Conservation (phyloP, 257 asterid genomes). For the Hygrophila difformis region DNA sequence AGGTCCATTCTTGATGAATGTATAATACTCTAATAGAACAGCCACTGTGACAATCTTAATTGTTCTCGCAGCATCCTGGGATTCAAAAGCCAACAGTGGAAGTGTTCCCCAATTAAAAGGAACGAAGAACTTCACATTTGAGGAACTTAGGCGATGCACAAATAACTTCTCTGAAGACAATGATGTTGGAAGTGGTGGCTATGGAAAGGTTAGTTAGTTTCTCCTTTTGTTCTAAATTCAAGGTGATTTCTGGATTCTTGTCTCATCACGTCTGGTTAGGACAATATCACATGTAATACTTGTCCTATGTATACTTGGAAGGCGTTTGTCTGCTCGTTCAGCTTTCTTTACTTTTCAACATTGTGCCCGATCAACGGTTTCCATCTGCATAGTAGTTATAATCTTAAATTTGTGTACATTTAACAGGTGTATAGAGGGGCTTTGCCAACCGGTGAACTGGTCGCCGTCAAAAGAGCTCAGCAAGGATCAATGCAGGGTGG, state of each 20-base stretch:
- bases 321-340: too few species aligned
- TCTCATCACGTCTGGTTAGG: too few species aligned
- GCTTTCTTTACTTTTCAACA: too few species aligned
- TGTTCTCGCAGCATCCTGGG: slow-evolving; percentile 65
- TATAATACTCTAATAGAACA: not conserved
- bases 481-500: slow-evolving; percentile 80
- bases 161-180: slow-evolving; percentile 64
- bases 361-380: too few species aligned
- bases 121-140: slow-evolving; percentile 61
- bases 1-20: not conserved
- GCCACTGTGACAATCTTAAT: slow-evolving; percentile 3
- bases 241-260: not conserved
- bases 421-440: slow-evolving; percentile 68
- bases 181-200: slow-evolving; percentile 76
- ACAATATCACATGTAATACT: too few species aligned
- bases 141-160: slow-evolving; percentile 64
- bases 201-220: slow-evolving; percentile 55
- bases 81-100: slow-evolving; percentile 50
- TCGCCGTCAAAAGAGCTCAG: slow-evolving; percentile 78
- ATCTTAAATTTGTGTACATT: not conserved
- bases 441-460: slow-evolving; percentile 51
- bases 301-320: too few species aligned
- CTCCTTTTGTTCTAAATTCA: too few species aligned
- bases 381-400: too few species aligned
- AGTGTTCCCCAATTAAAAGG: slow-evolving; percentile 79